Evolutionary conservation across 1,284 basidiomycete species (phyloP), one percentile per base, ranked within the genome.

Genomic region (Ceratorhiza oryzae-sativae): DNA sequence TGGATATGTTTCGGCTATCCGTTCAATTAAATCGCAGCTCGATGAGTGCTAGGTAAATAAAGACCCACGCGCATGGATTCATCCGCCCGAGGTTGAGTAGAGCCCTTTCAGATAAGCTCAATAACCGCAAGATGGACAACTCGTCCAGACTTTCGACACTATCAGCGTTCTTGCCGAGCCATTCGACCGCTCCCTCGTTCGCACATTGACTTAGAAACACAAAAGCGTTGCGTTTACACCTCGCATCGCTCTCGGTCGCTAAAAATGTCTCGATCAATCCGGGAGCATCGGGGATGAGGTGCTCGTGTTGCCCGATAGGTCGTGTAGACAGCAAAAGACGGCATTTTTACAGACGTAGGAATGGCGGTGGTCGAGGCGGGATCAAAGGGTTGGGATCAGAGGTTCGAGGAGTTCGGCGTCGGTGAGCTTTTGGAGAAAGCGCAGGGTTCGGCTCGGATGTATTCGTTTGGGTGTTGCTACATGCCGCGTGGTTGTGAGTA

Each of bases 381-480:
- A 85, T 56, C 97, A 90, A 78, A 95, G 93, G 39, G 92, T 95
- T 3, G 97, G 96, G 73, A 99, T 88, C 72, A 99, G 88, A 18
- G 97, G 97, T 83, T 99, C 97, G 45, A 99, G 88, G 18, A 99
- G 88, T 81, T 99, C 97, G 6, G 90, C 84, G 78, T 99, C 97
- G 79, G 93, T 92, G 71, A 93, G 90, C 84, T 99, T 99, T 82
- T 98, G 95, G 10, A 99, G 87, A 84, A 97, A 98, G 51, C 97
- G 92, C 41, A 99, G 88, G 8, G 95, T 98, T 42, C 94, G 63
- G 97, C 97, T 46, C 97, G 93, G 77, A 99, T 98, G 83, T 98
- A 99, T 84, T 99, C 97, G 80, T 99, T 99, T 5, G 97, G 96
- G 79, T 99, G 97, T 93, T 99, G 97, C 92, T 95, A 72, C 23